These are phyloP conservation scores for Sclerospora graminicola DNA, from an alignment of 352 stramenopile species.

Conservation along the genomic window DNA sequence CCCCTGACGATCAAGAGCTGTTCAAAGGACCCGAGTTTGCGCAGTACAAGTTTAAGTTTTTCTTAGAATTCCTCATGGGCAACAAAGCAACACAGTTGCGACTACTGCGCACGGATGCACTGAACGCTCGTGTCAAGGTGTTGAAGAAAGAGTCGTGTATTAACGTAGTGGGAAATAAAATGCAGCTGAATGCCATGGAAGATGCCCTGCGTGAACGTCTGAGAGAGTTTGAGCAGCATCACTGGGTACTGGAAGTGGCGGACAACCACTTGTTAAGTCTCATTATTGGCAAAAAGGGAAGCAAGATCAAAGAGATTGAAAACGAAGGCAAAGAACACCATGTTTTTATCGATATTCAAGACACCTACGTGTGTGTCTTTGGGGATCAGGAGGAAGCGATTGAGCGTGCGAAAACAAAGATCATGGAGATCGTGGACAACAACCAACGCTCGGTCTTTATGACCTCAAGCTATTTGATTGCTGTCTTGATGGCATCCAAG, in stretches of 20 bases:
- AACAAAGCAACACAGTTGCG: slow-evolving; percentile 67
- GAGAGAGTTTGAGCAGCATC: slow-evolving; percentile 39
- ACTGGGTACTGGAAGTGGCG: slow-evolving; percentile 48
- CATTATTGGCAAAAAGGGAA: slow-evolving; percentile 76
- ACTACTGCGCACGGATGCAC: slow-evolving; percentile 41
- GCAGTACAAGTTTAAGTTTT: slow-evolving; percentile 58
- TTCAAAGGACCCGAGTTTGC: slow-evolving; percentile 37
- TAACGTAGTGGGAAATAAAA: slow-evolving; percentile 57
- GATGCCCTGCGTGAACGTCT: slow-evolving; percentile 48
- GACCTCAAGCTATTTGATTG: slow-evolving; percentile 48
- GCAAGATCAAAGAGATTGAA: slow-evolving; percentile 71
- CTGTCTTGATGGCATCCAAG: slow-evolving; percentile 58
- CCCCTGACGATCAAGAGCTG: slow-evolving; percentile 26
- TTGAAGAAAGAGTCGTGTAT: slow-evolving; percentile 54
- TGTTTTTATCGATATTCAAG: slow-evolving; percentile 61
- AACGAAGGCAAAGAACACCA: slow-evolving; percentile 32
- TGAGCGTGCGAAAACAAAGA: slow-evolving; percentile 28
- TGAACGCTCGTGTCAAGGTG: slow-evolving; percentile 57
- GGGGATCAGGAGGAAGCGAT: slow-evolving; percentile 46
- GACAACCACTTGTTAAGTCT: slow-evolving; percentile 58
- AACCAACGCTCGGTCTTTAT: slow-evolving; percentile 66
- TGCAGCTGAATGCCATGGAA: slow-evolving; percentile 48
- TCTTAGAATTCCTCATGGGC: slow-evolving; percentile 70
- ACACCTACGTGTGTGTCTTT: slow-evolving; percentile 49
- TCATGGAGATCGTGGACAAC: slow-evolving; percentile 58